Conservation (phyloP, 2,329 filamentous ascomycete genomes). For the Hymenotorrendiella dingleyae region DNA sequence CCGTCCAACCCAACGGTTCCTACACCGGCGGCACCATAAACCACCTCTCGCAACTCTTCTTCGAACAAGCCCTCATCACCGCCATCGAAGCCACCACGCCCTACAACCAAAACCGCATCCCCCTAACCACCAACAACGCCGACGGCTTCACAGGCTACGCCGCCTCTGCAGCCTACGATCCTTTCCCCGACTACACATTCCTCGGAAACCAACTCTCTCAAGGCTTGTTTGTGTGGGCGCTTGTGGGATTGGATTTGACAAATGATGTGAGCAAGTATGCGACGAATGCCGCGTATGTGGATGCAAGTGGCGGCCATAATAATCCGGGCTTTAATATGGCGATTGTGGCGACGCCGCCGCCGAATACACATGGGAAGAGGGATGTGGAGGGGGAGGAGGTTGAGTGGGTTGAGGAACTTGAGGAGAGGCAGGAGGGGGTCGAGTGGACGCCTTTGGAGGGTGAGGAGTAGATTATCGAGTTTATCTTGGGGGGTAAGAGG, state of each 20-base stretch:
- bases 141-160: slow-evolving; percentile 8
- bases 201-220: slow-evolving; percentile 48
- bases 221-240: slow-evolving; percentile 50
- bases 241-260: slow-evolving; percentile 33
- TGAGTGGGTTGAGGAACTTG: slow-evolving; percentile 1
- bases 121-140: slow-evolving; percentile 2
- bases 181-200: slow-evolving; percentile 51
- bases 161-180: slow-evolving; percentile 41
- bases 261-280: slow-evolving; percentile 12
- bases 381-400: slow-evolving; percentile 1
- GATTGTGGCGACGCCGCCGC: slow-evolving; percentile 12
- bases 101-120: slow-evolving; percentile 39
- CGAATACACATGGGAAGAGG: slow-evolving; percentile 7
- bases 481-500: too few relatives aligned
- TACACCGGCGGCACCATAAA: slow-evolving; percentile 27
- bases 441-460: too few relatives aligned
- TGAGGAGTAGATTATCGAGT: too few relatives aligned
- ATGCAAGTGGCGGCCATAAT: slow-evolving; percentile 16
- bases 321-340: slow-evolving; percentile 16
- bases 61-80: slow-evolving; percentile 54
- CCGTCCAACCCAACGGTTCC: slow-evolving; percentile 3
- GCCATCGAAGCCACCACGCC: slow-evolving; percentile 44
- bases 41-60: slow-evolving; percentile 48
- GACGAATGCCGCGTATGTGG: slow-evolving; percentile 13
- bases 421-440: slow-evolving; percentile 2